Percentiles rank a stretch among this genome's conserved stretches.
Conservation (phyloP, 371 early-diverging fungal genomes). For the Circinella umbellata region DNA sequence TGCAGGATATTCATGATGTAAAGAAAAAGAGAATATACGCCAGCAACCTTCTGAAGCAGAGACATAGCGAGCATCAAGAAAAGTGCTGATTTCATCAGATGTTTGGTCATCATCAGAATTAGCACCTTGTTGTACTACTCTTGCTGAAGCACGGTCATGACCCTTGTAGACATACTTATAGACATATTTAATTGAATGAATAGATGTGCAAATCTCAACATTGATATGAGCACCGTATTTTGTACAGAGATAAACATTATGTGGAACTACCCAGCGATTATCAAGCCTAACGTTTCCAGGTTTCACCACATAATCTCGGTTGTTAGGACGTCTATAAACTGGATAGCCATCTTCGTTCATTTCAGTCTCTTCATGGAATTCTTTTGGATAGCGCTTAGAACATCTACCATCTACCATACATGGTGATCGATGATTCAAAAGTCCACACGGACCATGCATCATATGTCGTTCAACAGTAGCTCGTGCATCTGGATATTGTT, state of each 20-base stretch:
- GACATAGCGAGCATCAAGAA: conserved; percentile 31
- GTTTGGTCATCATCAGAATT: neutral
- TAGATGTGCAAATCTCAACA: conserved; percentile 34
- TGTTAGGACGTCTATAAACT: conserved; percentile 3
- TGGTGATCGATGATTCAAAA: conserved; percentile 14
- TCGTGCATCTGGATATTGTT: neutral
- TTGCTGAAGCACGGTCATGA: conserved; percentile 21
- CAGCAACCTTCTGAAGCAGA: conserved; percentile 35
- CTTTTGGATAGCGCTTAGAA: conserved; percentile 28
- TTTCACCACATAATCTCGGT: neutral
- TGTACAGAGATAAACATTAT: conserved; percentile 36
- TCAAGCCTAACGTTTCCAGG: neutral
- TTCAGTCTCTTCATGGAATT: conserved; percentile 15
- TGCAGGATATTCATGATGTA: conserved; percentile 23
- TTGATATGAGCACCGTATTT: conserved; percentile 50
- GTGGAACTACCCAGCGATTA: conserved; percentile 37
- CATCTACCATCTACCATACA: conserved; percentile 37
- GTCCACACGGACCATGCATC: conserved; percentile 48
- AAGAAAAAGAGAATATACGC: conserved; percentile 28
- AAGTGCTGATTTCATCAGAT: conserved; percentile 24
- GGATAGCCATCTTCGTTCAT: conserved; percentile 10
- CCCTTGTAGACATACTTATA: conserved; percentile 48
- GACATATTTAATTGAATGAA: conserved; percentile 38
- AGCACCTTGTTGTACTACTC: neutral
- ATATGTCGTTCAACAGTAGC: conserved; percentile 23